phyloP scores from a whole-genome alignment of 2,329 filamentous ascomycete species.

The Lojkania enalia region DNA sequence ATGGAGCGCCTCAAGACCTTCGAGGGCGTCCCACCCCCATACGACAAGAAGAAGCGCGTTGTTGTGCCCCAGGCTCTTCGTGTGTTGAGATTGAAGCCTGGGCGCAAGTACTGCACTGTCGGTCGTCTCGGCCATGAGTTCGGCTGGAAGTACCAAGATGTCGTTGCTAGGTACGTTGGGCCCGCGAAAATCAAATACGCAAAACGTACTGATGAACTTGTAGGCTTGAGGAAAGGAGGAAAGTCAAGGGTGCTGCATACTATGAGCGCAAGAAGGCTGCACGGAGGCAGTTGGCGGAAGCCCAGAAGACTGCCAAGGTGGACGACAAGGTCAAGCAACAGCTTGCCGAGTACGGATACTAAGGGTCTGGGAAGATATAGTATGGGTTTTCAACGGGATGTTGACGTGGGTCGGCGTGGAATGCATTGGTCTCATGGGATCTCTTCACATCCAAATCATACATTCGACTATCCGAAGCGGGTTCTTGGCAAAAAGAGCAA shows the following conservation, averaged over 20 bases:
- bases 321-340: slow-evolving; percentile 85
- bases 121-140: slow-evolving; percentile 98
- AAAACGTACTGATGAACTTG: slow-evolving; percentile 22
- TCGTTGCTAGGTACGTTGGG: slow-evolving; percentile 85
- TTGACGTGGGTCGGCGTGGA: slow-evolving; percentile 40
- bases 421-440: slow-evolving; percentile 45
- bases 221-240: slow-evolving; percentile 98
- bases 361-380: slow-evolving; percentile 50
- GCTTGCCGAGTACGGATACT: slow-evolving; percentile 91
- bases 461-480: slow-evolving; percentile 41
- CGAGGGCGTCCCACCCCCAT: slow-evolving; percentile 97
- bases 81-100: slow-evolving; percentile 94
- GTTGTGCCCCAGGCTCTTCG: slow-evolving; percentile 98
- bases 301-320: slow-evolving; percentile 88
- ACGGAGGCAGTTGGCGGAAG: slow-evolving; percentile 85
- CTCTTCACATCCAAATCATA: slow-evolving; percentile 42
- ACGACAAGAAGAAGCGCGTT: slow-evolving; percentile 99
- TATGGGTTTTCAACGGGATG: slow-evolving; percentile 35
- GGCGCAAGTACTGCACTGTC: slow-evolving; percentile 99
- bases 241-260: slow-evolving; percentile 98
- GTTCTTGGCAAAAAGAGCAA: slow-evolving; percentile 47
- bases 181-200: background rate
- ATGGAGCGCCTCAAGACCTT: slow-evolving; percentile 99
- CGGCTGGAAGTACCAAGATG: slow-evolving; percentile 99
- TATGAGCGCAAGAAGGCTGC: slow-evolving; percentile 99